phyloP scores from a whole-genome alignment of 2,329 filamentous ascomycete genomes.

The Cylindrodendrum hubeiense region DNA sequence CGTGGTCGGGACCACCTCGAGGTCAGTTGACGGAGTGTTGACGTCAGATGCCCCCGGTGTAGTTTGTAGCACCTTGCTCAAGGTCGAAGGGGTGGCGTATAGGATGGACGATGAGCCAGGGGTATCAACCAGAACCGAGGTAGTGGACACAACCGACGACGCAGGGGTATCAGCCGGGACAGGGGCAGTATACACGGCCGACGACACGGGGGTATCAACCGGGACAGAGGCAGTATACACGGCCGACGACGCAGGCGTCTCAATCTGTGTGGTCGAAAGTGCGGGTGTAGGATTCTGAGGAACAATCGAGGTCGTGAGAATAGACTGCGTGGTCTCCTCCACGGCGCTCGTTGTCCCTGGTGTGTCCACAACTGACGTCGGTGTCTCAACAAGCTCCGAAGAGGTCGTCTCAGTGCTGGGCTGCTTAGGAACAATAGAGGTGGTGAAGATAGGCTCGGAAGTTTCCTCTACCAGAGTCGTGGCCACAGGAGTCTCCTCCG shows the following conservation, averaged over 20 bases:
- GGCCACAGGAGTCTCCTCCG: slow-evolving; percentile 19
- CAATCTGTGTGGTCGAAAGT: background rate
- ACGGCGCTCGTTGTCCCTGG: background rate
- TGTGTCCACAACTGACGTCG: background rate
- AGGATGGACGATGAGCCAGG: background rate
- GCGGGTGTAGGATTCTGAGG: background rate
- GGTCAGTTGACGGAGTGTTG: slow-evolving; percentile 15
- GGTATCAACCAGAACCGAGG: background rate
- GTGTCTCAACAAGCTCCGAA: background rate
- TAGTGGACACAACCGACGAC: background rate
- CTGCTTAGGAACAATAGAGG: slow-evolving; percentile 17
- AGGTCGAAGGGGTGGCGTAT: background rate
- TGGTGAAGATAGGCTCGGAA: slow-evolving; percentile 18
- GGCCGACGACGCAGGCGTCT: slow-evolving; percentile 3
- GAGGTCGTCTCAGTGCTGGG: background rate
- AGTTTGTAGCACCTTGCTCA: background rate
- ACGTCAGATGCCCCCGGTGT: slow-evolving; percentile 7
- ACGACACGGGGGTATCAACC: background rate
- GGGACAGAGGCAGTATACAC: background rate
- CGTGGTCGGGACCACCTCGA: slow-evolving; percentile 11
- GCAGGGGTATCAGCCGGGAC: background rate
- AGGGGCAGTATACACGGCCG: background rate
- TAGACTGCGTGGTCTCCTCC: background rate
- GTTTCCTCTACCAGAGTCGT: slow-evolving; percentile 28
- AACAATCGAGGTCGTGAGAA: slow-evolving; percentile 36